These are phyloP conservation scores for Parachaetomium inaequale DNA, from an alignment of 495 filamentous ascomycete species.

Conservation along the genomic window DNA sequence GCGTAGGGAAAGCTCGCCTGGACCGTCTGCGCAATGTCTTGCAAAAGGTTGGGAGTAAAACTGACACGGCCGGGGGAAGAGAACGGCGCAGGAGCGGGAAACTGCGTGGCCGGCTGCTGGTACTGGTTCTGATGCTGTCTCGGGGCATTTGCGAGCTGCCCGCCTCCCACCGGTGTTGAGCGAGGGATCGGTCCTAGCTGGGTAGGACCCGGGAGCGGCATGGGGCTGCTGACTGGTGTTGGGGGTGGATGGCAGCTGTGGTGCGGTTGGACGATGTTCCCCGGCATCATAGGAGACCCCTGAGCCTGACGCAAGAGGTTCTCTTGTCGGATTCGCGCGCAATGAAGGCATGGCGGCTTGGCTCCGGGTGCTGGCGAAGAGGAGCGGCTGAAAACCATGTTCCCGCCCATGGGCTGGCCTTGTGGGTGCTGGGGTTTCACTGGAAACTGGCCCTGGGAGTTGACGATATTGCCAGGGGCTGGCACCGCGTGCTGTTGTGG, in stretches of 20 bases:
- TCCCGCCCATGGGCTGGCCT: neutral
- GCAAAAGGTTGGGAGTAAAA: conserved; percentile 23
- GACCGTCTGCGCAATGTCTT: conserved; percentile 49
- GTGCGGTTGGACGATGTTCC: too few relatives aligned
- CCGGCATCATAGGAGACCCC: neutral
- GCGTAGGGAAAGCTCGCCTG: conserved; percentile 45
- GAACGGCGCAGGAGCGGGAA: too few relatives aligned
- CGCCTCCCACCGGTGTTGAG: too few relatives aligned
- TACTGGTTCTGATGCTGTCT: neutral
- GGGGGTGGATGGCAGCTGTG: neutral
- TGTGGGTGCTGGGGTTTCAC: too few relatives aligned
- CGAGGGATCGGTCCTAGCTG: neutral
- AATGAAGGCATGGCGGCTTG: conserved; percentile 6
- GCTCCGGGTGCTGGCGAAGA: neutral
- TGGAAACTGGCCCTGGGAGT: neutral
- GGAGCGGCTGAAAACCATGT: neutral
- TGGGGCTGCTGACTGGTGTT: neutral
- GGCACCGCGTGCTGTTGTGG: neutral
- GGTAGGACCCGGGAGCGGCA: neutral
- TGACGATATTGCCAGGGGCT: neutral
- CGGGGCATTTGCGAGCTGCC: neutral
- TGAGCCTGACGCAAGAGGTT: neutral
- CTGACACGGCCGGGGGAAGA: neutral
- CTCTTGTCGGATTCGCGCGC: neutral
- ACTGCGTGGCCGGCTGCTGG: too few relatives aligned